These are phyloP conservation scores for Camelina sativa DNA, from an alignment of 345 rosid species.

Conservation along the genomic window DNA sequence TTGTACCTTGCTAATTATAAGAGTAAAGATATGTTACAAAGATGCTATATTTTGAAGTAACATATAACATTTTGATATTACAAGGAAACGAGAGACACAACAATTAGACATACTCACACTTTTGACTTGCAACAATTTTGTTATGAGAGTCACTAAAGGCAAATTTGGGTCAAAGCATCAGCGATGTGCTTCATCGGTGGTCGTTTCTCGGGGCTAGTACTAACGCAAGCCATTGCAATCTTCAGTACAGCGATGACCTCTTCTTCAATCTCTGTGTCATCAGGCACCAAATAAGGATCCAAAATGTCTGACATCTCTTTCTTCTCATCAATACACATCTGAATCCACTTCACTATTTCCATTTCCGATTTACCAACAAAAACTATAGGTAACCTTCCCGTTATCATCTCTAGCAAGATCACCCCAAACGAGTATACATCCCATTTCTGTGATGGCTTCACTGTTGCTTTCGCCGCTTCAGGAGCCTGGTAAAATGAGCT, in stretches of 20 bases:
- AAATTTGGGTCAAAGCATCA: conserved; percentile 52
- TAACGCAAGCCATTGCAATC: conserved; percentile 81
- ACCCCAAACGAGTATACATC: conserved; percentile 92
- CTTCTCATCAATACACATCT: conserved; percentile 88
- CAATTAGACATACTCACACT: conserved; percentile 23
- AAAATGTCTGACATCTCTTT: conserved; percentile 76
- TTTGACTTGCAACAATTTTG: conserved; percentile 1
- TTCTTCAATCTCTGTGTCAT: conserved; percentile 76
- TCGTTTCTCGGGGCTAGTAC: conserved; percentile 70
- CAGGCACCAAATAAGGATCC: conserved; percentile 76
- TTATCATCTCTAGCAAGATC: conserved; percentile 86
- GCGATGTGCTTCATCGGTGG: conserved; percentile 77
- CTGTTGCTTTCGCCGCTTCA: conserved; percentile 68
- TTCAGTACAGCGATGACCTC: conserved; percentile 80
- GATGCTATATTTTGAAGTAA: conserved; percentile 1
- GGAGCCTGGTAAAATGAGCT: conserved; percentile 83
- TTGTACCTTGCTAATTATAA: conserved; percentile 6
- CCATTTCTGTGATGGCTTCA: conserved; percentile 96
- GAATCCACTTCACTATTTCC: conserved; percentile 85
- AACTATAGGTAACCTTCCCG: conserved; percentile 67
- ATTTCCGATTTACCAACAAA: conserved; percentile 64
- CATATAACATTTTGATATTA: conserved; percentile 7
- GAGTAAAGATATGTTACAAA: conserved; percentile 30
- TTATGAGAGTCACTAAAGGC: conserved; percentile 16
- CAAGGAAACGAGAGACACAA: conserved; percentile 7